phyloP scores from a whole-genome alignment of 148 eudicot genomes.

The Drosera capensis region DNA sequence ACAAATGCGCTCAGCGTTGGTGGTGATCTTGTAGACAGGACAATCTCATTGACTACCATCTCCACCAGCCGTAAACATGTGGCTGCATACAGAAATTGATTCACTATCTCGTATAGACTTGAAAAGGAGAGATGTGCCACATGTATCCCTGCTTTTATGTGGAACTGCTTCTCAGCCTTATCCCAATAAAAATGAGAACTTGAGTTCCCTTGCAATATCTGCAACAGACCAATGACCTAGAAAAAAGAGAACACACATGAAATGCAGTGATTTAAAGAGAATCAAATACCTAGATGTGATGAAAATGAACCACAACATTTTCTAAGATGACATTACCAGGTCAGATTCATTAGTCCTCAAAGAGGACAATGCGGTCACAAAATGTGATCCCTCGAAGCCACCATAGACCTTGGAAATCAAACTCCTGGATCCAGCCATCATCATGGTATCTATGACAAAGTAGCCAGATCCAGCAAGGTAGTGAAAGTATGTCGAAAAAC shows the following conservation, averaged over 20 bases:
- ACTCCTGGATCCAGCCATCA: slow-evolving; percentile 40
- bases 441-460: not conserved
- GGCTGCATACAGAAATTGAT: slow-evolving; percentile 61
- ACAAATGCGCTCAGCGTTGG: slow-evolving; percentile 71
- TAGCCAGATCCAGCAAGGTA: no score
- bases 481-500: no score
- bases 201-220: slow-evolving; percentile 66
- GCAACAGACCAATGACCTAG: slow-evolving; percentile 75
- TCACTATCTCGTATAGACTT: slow-evolving; percentile 49
- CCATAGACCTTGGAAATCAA: slow-evolving; percentile 36
- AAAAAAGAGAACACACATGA: not conserved
- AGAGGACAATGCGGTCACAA: slow-evolving; percentile 42
- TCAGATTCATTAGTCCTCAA: slow-evolving; percentile 48
- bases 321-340: slow-evolving; percentile 36
- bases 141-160: slow-evolving; percentile 41
- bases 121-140: slow-evolving; percentile 57
- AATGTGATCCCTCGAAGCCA: slow-evolving; percentile 30
- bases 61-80: slow-evolving; percentile 63
- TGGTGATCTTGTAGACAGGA: slow-evolving; percentile 22
- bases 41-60: slow-evolving; percentile 22
- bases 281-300: slow-evolving; percentile 1
- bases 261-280: not conserved
- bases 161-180: slow-evolving; percentile 24
- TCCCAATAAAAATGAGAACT: slow-evolving; percentile 64
- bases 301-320: not conserved